Evolutionary conservation across 305 asterid genomes (phyloP).

Genomic region (Rubia balearica): DNA sequence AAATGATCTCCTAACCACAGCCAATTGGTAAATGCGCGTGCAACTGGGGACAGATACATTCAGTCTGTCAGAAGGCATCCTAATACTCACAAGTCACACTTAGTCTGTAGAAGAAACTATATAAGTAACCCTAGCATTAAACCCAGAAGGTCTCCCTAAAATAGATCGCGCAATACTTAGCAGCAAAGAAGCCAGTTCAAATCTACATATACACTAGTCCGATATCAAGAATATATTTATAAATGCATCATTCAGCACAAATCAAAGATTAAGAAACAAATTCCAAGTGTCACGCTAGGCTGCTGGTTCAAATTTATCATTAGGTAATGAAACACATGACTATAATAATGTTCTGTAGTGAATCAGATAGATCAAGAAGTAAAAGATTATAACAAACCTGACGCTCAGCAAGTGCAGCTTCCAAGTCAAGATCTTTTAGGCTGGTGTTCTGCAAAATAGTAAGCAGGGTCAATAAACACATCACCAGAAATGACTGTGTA

Average conservation of each 20-base stretch:
- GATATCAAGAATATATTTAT: background rate
- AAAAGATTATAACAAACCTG: constrained; percentile 46
- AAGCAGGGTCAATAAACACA: constrained; percentile 27
- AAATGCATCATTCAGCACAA: background rate
- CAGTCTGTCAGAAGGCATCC: background rate
- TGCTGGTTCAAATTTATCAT: background rate
- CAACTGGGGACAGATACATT: constrained; percentile 2
- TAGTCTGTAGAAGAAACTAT: background rate
- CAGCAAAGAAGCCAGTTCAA: background rate
- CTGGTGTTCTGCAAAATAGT: constrained; percentile 53
- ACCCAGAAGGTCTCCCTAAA: background rate
- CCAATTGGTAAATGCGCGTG: background rate
- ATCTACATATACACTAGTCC: background rate
- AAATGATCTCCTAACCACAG: background rate
- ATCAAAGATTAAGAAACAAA: background rate
- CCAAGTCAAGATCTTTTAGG: constrained; percentile 79
- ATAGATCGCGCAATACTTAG: background rate
- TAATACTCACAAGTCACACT: background rate
- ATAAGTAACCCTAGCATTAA: too few species aligned
- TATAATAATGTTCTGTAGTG: background rate
- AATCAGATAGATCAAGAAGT: background rate
- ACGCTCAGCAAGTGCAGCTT: constrained; percentile 90
- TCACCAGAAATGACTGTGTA: constrained; percentile 6
- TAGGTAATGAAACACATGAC: background rate
- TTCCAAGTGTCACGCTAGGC: background rate